Evolutionary conservation across 129 eudicot species (phyloP).

Genomic region (Apium graveolens): DNA sequence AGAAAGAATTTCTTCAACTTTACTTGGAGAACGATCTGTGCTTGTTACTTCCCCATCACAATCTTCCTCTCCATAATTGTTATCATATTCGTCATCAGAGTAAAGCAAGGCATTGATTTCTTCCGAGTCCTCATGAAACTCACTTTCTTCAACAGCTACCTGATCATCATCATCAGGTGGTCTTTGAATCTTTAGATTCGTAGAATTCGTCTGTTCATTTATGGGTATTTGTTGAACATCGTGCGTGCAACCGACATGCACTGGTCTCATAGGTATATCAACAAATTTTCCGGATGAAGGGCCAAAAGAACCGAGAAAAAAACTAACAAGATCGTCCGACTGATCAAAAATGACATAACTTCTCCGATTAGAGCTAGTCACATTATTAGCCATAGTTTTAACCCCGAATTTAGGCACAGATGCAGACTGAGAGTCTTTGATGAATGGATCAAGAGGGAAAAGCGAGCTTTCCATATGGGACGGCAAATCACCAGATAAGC

Average conservation of each 20-base stretch:
- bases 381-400: conserved; percentile 14
- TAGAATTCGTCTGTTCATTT: conserved; percentile 9
- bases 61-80: conserved; percentile 21
- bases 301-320: conserved; percentile 27
- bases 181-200: conserved; percentile 15
- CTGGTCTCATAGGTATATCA: conserved; percentile 6
- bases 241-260: background rate
- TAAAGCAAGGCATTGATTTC: conserved; percentile 50
- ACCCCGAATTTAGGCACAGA: conserved; percentile 4
- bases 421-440: conserved; percentile 10
- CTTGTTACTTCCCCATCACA: conserved; percentile 40
- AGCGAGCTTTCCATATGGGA: conserved; percentile 6
- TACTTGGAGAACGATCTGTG: conserved; percentile 33
- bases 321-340: conserved; percentile 24
- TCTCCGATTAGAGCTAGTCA: conserved; percentile 22
- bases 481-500: conserved; percentile 4
- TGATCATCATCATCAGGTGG: conserved; percentile 22
- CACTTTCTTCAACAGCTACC: conserved; percentile 28
- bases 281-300: conserved; percentile 10
- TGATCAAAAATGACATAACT: conserved; percentile 42
- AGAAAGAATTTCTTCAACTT: background rate
- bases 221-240: background rate
- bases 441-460: conserved; percentile 1
- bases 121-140: conserved; percentile 39
- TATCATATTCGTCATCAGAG: conserved; percentile 36